Conservation (phyloP, 2,329 filamentous ascomycete genomes). For the Xylaria polymorpha region DNA sequence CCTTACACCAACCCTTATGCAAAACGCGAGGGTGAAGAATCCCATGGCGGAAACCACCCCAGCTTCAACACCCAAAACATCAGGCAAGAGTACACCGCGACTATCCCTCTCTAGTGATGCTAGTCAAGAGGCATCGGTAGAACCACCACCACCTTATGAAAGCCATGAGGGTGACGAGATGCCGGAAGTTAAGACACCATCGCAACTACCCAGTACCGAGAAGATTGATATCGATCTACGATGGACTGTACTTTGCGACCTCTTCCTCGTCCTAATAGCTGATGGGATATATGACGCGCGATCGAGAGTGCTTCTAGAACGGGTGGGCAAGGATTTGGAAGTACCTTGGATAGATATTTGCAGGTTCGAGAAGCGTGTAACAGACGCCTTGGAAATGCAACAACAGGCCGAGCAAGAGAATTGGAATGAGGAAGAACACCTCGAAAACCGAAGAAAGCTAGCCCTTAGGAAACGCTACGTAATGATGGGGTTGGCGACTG, state of each 20-base stretch:
- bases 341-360: slow-evolving; percentile 94
- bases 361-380: slow-evolving; percentile 95
- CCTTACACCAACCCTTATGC: slow-evolving; percentile 86
- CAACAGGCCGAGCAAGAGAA: slow-evolving; percentile 94
- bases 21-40: slow-evolving; percentile 92
- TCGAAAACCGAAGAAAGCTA: slow-evolving; percentile 84
- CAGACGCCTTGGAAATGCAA: slow-evolving; percentile 97
- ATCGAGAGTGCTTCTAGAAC: slow-evolving; percentile 84
- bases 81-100: slow-evolving; percentile 45
- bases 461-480: slow-evolving; percentile 86
- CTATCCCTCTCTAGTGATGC: slow-evolving; percentile 46
- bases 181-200: slow-evolving; percentile 83
- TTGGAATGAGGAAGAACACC: slow-evolving; percentile 96
- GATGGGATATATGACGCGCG: slow-evolving; percentile 93
- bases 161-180: slow-evolving; percentile 76
- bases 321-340: slow-evolving; percentile 81
- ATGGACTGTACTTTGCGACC: slow-evolving; percentile 96
- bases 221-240: slow-evolving; percentile 95
- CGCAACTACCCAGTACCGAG: slow-evolving; percentile 81
- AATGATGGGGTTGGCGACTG: slow-evolving; percentile 96
- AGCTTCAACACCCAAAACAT: slow-evolving; percentile 42
- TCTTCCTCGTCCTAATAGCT: slow-evolving; percentile 96
- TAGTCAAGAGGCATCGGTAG: slow-evolving; percentile 60
- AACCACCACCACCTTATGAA: slow-evolving; percentile 69
- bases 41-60: slow-evolving; percentile 71